Percentiles rank a stretch among this genome's conserved stretches.
Conservation (phyloP, 192 early-diverging fungal genomes). For the Jimgerdemannia flammicorona region DNA sequence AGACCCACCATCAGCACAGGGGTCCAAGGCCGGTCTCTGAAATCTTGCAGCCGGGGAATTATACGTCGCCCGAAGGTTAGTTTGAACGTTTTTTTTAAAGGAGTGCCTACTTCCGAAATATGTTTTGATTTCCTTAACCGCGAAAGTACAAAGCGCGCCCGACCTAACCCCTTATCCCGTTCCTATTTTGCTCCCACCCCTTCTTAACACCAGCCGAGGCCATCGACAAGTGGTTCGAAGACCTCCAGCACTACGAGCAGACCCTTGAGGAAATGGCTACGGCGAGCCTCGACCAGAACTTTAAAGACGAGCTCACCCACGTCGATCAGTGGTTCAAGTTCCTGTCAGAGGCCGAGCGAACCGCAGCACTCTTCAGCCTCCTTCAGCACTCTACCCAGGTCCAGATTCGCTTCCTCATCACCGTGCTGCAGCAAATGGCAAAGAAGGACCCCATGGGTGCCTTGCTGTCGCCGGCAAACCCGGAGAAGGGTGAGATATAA, state of each 20-base stretch:
- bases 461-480: constrained; percentile 47
- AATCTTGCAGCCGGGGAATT: too few species aligned
- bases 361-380: constrained; percentile 86
- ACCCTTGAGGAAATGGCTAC: constrained; percentile 93
- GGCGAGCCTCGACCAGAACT: constrained; percentile 75
- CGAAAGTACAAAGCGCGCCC: too few species aligned
- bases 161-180: too few species aligned
- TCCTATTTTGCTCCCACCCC: not conserved
- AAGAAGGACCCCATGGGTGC: constrained; percentile 71
- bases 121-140: too few species aligned
- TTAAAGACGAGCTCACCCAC: constrained; percentile 87
- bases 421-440: constrained; percentile 92
- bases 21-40: too few species aligned
- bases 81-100: too few species aligned
- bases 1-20: too few species aligned
- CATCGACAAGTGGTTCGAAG: constrained; percentile 90
- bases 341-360: constrained; percentile 86
- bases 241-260: constrained; percentile 86
- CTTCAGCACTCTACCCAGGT: constrained; percentile 87
- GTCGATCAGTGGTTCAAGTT: constrained; percentile 97
- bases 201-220: constrained; percentile 42
- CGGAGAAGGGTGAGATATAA: constrained; percentile 41
- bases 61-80: too few species aligned
- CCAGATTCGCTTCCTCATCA: constrained; percentile 94
- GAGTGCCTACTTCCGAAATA: too few species aligned